Evolutionary conservation across 2,329 filamentous ascomycete genomes (phyloP), one percentile per base, ranked within the genome.

Genomic region (Pseudocercospora vitis): DNA sequence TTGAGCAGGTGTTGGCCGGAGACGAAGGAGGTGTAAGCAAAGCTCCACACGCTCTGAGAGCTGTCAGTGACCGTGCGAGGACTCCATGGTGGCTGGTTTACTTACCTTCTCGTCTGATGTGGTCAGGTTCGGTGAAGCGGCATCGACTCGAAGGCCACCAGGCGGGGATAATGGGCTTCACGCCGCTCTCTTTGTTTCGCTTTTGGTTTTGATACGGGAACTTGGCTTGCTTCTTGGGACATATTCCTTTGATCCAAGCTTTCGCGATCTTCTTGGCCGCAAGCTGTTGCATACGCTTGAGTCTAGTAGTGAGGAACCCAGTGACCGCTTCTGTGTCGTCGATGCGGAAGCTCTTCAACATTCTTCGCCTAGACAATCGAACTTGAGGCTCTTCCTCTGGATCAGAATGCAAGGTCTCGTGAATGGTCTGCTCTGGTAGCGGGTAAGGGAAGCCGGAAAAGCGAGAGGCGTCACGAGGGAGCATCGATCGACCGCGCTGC

Each of bases 171-270:
- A 52, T 48, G 9, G 64, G 62, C 39, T 50, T 28, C 6, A 21
- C 35, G 14, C 35, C 35, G 24, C 18, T 58, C 52, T 81, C 76
- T 29, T 79, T 74, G 52, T 78, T 76, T 0, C 84, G 83, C 1
- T 80, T 80, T 60, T 81, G 83, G 26, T 79, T 78, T 40, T 85
- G 79, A 64, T 91, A 91, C 0, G 87, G 87, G 62, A 87, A 83
- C 14, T 81, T 85, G 0, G 85, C 85, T 69, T 89, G 87, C 69
- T 91, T 91, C 71, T 87, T 89, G 0, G 87, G 87, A 62, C 88
- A 86, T 1, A 90, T 82, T 1, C 82, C 78, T 65, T 89, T 89
- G 55, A 91, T 84, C 82, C 87, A 90, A 8, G 82, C 84, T 68
- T 90, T 91, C 28, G 83, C 83, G 48, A 90, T 84, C 21, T 84